Percentiles rank a stretch among this genome's conserved stretches.
These are phyloP conservation scores for Lactarius hatsudake DNA, from an alignment of 768 basidiomycete genomes.

Conservation along the genomic window DNA sequence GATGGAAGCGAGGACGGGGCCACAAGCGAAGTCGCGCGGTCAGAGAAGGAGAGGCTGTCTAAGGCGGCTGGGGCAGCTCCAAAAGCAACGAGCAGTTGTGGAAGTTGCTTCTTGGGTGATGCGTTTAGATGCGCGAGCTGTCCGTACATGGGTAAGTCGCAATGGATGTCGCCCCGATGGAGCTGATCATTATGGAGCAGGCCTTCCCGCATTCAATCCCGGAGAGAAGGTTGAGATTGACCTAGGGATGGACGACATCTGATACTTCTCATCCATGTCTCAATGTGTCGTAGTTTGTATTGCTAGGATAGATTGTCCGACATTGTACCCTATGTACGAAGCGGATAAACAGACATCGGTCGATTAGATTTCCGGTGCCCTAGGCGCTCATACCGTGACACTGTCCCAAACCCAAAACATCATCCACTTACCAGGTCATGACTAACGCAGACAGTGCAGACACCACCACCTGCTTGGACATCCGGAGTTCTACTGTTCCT, in stretches of 20 bases:
- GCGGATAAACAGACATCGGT: not conserved
- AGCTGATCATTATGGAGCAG: slow-evolving; percentile 42
- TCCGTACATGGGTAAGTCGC: slow-evolving; percentile 79
- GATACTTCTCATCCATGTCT: not conserved
- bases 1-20: slow-evolving; percentile 61
- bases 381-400: not conserved
- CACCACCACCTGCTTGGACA: not conserved
- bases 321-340: not conserved
- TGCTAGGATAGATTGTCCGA: not conserved
- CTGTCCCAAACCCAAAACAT: too few species aligned
- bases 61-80: slow-evolving; percentile 68
- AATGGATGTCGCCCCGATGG: not conserved
- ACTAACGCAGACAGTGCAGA: not conserved
- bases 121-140: slow-evolving; percentile 96
- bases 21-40: slow-evolving; percentile 53
- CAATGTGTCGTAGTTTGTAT: not conserved
- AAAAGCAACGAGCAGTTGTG: slow-evolving; percentile 95
- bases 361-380: not conserved
- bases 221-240: slow-evolving; percentile 96
- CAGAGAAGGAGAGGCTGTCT: slow-evolving; percentile 63
- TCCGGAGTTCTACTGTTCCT: slow-evolving; percentile 23
- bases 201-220: slow-evolving; percentile 95
- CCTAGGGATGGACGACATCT: slow-evolving; percentile 87
- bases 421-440: not conserved
- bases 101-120: slow-evolving; percentile 96